Evolutionary conservation across 495 filamentous ascomycete genomes (phyloP).

Genomic region (Tuber magnatum): DNA sequence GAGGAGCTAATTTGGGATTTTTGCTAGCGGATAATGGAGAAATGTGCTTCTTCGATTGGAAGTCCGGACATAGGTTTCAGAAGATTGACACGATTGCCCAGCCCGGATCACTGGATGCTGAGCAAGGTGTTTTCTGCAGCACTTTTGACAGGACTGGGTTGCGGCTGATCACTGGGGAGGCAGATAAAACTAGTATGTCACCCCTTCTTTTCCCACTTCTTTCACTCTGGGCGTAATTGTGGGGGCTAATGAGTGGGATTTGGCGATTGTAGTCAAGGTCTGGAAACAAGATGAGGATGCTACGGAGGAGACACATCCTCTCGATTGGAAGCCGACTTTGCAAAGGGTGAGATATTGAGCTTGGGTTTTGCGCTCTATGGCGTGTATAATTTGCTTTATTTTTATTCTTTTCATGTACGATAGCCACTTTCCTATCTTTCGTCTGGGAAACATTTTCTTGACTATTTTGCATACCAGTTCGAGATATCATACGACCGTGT

Average conservation of each 20-base stretch:
- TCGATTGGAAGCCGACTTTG: slow-evolving; percentile 86
- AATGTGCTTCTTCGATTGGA: slow-evolving; percentile 99
- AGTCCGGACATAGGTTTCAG: slow-evolving; percentile 88
- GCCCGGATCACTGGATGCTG: slow-evolving; percentile 87
- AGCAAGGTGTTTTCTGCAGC: slow-evolving; percentile 85
- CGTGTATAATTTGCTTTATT: neutral
- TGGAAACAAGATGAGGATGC: slow-evolving; percentile 89
- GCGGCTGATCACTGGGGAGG: slow-evolving; percentile 85
- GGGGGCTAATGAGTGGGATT: neutral
- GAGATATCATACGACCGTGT: neutral
- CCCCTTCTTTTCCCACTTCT: neutral
- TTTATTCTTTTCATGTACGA: neutral
- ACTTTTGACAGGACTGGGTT: slow-evolving; percentile 85
- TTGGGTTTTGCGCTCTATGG: neutral
- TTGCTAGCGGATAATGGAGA: slow-evolving; percentile 74
- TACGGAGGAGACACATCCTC: slow-evolving; percentile 81
- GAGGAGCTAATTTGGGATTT: slow-evolving; percentile 8
- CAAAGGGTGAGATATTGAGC: slow-evolving; percentile 32
- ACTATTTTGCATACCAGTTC: neutral
- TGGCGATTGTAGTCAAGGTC: slow-evolving; percentile 61
- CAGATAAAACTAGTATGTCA: slow-evolving; percentile 78
- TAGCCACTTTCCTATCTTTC: neutral
- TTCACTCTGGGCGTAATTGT: neutral
- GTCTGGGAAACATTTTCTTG: neutral
- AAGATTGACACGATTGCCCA: slow-evolving; percentile 81